These are phyloP conservation scores for Pseudonitzschia multiseries DNA, from an alignment of 108 stramenopile species.

Conservation along the genomic window DNA sequence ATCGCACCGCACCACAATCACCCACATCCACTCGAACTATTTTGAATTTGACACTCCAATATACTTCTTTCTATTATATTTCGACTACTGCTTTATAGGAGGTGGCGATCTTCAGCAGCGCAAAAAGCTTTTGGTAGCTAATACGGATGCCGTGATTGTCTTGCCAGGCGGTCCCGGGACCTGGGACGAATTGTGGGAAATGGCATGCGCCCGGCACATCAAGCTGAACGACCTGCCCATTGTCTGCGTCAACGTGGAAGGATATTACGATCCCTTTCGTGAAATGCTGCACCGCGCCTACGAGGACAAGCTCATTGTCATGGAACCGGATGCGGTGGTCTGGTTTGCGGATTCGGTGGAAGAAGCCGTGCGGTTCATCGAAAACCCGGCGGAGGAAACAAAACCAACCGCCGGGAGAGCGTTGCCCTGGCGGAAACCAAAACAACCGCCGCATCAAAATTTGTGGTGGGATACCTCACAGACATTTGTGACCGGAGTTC, in stretches of 20 bases:
- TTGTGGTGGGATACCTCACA: background rate
- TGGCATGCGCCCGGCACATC: conserved; percentile 85
- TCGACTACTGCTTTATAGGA: background rate
- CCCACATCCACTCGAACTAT: background rate
- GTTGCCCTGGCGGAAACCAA: background rate
- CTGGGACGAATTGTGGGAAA: conserved; percentile 92
- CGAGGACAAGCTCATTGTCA: conserved; percentile 60
- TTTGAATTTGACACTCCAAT: too few species aligned
- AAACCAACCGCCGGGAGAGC: background rate
- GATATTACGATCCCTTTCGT: conserved; percentile 79
- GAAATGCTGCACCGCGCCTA: conserved; percentile 69
- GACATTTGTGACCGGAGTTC: conserved; percentile 8
- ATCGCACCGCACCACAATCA: background rate
- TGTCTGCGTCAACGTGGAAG: conserved; percentile 84
- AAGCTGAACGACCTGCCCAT: conserved; percentile 72
- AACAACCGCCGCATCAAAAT: background rate
- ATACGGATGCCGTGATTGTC: conserved; percentile 83
- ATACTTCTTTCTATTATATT: too few species aligned
- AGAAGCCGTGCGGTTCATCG: conserved; percentile 55
- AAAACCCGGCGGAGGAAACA: conserved; percentile 2
- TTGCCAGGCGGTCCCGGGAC: conserved; percentile 95
- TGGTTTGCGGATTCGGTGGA: conserved; percentile 70
- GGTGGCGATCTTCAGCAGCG: conserved; percentile 87
- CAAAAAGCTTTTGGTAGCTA: conserved; percentile 78
- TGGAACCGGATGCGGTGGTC: conserved; percentile 71